Percentiles rank a stretch among this genome's conserved stretches.
These are phyloP conservation scores for Aspergillus awamori DNA, from an alignment of 2,329 filamentous ascomycete species.

Conservation along the genomic window DNA sequence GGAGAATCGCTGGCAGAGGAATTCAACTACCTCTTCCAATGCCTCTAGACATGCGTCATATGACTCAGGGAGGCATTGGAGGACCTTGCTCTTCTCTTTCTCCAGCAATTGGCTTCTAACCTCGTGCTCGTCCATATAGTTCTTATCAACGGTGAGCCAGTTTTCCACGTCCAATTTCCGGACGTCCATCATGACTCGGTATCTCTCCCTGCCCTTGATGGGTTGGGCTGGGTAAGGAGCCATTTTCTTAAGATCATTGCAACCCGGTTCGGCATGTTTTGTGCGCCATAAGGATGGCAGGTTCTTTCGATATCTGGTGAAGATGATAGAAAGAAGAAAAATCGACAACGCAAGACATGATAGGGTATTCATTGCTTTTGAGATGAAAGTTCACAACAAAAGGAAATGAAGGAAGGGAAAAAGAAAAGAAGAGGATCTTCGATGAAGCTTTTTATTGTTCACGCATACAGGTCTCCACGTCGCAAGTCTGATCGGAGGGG, in stretches of 20 bases:
- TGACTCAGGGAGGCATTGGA: constrained; percentile 50
- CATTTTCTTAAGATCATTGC: constrained; percentile 37
- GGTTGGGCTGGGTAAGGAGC: constrained; percentile 43
- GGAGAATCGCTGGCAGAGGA: constrained; percentile 50
- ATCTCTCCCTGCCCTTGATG: constrained; percentile 43
- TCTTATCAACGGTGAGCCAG: constrained; percentile 54
- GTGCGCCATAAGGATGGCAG: constrained; percentile 15
- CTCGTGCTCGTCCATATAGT: constrained; percentile 49
- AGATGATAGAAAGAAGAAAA: constrained; percentile 32
- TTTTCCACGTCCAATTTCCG: constrained; percentile 49
- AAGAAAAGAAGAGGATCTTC: constrained; percentile 14
- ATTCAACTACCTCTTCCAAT: constrained; percentile 49
- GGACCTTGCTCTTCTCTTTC: constrained; percentile 44
- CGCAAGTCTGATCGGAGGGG: constrained; percentile 16
- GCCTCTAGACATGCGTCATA: constrained; percentile 52
- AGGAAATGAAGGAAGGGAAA: constrained; percentile 11
- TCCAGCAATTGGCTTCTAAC: constrained; percentile 47
- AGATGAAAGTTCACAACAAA: constrained; percentile 8
- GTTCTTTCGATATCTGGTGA: constrained; percentile 30
- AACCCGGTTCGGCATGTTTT: constrained; percentile 14
- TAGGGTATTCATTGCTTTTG: constrained; percentile 37
- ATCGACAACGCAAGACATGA: constrained; percentile 34
- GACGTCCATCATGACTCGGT: constrained; percentile 53
- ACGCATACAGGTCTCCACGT: constrained; percentile 21
- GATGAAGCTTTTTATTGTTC: constrained; percentile 17